Base-by-base conservation (phyloP, 305 asterid species). In the Nicotiana rustica region DNA sequence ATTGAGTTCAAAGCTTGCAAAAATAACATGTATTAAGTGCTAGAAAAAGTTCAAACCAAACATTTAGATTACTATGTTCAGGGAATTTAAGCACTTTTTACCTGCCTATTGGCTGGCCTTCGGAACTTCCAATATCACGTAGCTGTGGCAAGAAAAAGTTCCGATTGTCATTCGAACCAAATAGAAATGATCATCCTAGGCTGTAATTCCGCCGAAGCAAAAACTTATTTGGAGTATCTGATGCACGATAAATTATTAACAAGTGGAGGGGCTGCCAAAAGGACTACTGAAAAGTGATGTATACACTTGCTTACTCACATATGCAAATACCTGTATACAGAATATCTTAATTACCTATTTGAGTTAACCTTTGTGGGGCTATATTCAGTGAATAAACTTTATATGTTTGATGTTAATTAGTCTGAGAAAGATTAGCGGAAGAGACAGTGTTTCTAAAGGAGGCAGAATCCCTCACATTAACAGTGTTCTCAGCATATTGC, bases 251-350 rank as follows among this genome's bases (percentile, higher is more conserved):
- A 65, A 65, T 29, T 65, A 13, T 65, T 29, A 41, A n/a, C 18
- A 29, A 5, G 41, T 65, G 70, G 70, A 65, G 70, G 33, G 70
- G 70, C 41, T 29, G 31, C 70, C 41, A 29, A 65, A 65, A 65
- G 18, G 70, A 65, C 41, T 65, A 65, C 29, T 29, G 38, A 5
- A 41, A 41, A 65, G 17, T 6, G 18, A 65, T 29, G 70, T 65
- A 29, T 65, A 31, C 18, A 29, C 70, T 65, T 65, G 70, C 17
- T 29, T 65, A 13, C 18, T 13, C 70, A 13, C 18, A 3, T 65
- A 29, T 29, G 41, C 41, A 29, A 65, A 14, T 64, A 29, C 41
- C 70, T 65, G 70, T 36, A 65, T 65, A 25, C 70, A 65, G 49
- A 41, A 36, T 65, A 65, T 65, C 41, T 29, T 29, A 4, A 13